These are phyloP conservation scores for Citrullus mucosospermus DNA, from an alignment of 306 rosid species.

Conservation along the genomic window DNA sequence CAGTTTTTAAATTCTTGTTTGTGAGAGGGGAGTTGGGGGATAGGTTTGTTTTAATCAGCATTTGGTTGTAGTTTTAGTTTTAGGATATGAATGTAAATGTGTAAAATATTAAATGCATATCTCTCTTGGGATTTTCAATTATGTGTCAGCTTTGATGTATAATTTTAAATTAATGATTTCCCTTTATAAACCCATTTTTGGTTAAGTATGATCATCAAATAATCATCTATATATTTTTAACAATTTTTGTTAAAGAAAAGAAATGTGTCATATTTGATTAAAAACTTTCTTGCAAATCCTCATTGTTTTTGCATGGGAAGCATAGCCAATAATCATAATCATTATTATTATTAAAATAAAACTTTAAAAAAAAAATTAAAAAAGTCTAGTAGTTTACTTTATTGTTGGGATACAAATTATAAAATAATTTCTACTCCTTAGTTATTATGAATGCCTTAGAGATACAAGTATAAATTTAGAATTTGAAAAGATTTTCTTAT, in stretches of 20 bases:
- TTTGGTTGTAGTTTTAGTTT: not conserved
- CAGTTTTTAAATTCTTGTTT: not conserved
- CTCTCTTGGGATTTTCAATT: constrained; percentile 4
- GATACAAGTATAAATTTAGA: too few species aligned
- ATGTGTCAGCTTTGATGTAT: not conserved
- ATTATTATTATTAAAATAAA: too few species aligned
- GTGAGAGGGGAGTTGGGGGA: too few species aligned
- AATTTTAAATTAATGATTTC: not conserved
- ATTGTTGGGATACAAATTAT: too few species aligned
- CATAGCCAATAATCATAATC: not conserved
- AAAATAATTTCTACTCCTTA: too few species aligned
- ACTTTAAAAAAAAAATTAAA: too few species aligned
- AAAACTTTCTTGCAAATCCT: not conserved
- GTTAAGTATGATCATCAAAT: not conserved
- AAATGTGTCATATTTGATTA: not conserved
- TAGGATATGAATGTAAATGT: not conserved
- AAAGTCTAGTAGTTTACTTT: too few species aligned
- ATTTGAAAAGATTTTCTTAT: too few species aligned
- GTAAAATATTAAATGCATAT: constrained; percentile 4
- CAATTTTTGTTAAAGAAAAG: not conserved
- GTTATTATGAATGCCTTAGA: too few species aligned
- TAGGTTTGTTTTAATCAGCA: not conserved
- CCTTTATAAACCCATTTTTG: not conserved
- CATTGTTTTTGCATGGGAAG: not conserved
- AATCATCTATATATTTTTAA: not conserved